A percentile compares a stretch with the other conserved stretches of the same genome.
Evolutionary conservation across 306 rosid species (phyloP).

Genomic region (Citrullus amarus): DNA sequence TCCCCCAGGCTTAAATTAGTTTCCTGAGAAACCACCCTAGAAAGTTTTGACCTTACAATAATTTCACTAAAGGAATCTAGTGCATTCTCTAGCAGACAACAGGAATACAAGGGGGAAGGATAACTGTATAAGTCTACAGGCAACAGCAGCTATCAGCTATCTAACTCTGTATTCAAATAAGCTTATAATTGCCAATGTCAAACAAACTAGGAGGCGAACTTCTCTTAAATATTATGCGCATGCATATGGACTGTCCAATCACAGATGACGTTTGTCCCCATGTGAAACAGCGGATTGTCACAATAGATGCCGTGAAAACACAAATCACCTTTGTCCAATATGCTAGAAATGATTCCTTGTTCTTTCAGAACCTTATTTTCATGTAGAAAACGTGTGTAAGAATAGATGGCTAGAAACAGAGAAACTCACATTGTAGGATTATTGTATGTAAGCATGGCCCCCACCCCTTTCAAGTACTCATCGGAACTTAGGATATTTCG

Average conservation of each 20-base stretch:
- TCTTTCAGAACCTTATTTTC: not conserved
- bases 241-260: not conserved
- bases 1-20: not conserved
- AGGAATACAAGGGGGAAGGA: not conserved
- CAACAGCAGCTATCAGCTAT: not conserved
- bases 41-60: not conserved
- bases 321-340: not conserved
- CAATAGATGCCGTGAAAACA: not conserved
- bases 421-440: no score
- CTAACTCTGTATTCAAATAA: not conserved
- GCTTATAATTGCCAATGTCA: not conserved
- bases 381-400: not conserved
- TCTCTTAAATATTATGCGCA: not conserved
- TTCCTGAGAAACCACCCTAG: not conserved
- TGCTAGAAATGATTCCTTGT: not conserved
- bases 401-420: not conserved
- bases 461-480: no score
- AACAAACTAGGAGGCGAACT: not conserved
- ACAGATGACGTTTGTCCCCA: not conserved
- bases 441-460: no score
- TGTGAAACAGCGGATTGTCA: not conserved
- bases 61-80: not conserved
- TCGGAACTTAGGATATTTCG: no score
- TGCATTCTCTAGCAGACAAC: not conserved
- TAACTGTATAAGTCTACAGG: not conserved